These are phyloP conservation scores for Neocatenulostroma microsporum DNA, from an alignment of 2,329 filamentous ascomycete genomes.

Conservation along the genomic window DNA sequence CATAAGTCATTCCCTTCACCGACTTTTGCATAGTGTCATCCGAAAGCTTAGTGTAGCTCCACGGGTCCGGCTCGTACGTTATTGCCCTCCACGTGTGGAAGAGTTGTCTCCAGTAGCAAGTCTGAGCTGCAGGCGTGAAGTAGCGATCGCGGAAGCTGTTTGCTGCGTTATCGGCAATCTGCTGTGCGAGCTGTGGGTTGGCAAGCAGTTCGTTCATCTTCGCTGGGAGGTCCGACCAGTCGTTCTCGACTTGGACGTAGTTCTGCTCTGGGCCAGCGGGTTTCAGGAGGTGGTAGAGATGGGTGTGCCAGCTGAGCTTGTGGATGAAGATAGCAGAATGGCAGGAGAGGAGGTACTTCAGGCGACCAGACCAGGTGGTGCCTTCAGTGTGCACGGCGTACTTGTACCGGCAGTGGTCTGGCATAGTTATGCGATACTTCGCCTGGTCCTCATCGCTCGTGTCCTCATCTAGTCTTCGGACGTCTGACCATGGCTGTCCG, in stretches of 20 bases:
- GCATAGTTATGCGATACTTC: slow-evolving; percentile 22
- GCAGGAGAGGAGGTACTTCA: slow-evolving; percentile 30
- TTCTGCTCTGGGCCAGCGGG: slow-evolving; percentile 24
- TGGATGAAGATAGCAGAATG: slow-evolving; percentile 26
- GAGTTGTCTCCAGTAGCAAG: slow-evolving; percentile 27
- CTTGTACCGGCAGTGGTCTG: slow-evolving; percentile 26
- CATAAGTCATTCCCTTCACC: slow-evolving; percentile 23
- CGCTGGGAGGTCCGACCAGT: slow-evolving; percentile 24
- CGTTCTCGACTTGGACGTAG: slow-evolving; percentile 23
- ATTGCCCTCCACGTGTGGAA: slow-evolving; percentile 26
- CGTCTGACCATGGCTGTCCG: slow-evolving; percentile 40
- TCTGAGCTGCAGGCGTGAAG: slow-evolving; percentile 23
- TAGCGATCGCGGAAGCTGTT: slow-evolving; percentile 24
- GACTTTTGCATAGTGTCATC: slow-evolving; percentile 16
- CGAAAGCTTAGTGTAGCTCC: slow-evolving; percentile 6
- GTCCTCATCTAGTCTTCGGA: slow-evolving; percentile 25
- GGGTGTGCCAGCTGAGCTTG: slow-evolving; percentile 25
- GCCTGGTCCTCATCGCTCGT: slow-evolving; percentile 16
- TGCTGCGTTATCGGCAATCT: slow-evolving; percentile 22
- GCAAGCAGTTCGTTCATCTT: slow-evolving; percentile 21
- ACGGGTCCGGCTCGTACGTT: slow-evolving; percentile 20
- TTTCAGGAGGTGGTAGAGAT: slow-evolving; percentile 25
- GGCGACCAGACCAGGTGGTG: slow-evolving; percentile 28
- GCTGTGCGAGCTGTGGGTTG: slow-evolving; percentile 17
- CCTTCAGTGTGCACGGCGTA: slow-evolving; percentile 29